phyloP scores from a whole-genome alignment of 345 rosid species.

The Carallia pectinifolia region DNA sequence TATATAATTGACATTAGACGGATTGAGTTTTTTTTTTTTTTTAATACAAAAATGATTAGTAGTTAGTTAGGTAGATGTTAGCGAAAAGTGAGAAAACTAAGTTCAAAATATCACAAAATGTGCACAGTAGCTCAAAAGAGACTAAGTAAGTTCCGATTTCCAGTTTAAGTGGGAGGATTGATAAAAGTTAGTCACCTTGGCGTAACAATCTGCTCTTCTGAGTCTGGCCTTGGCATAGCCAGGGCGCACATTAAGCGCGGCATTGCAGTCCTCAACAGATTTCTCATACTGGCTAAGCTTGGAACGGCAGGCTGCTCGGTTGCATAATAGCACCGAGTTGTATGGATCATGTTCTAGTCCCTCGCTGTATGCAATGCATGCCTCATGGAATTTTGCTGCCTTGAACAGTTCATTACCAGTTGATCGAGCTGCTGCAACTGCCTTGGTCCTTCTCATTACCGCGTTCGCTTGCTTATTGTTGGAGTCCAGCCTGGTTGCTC shows the following conservation, averaged over 20 bases:
- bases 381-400: constrained; percentile 50
- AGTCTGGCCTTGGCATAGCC: constrained; percentile 75
- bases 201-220: constrained; percentile 76
- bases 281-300: constrained; percentile 64
- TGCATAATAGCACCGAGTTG: constrained; percentile 82
- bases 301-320: constrained; percentile 74
- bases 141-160: too few relatives aligned
- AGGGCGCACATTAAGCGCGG: constrained; percentile 65
- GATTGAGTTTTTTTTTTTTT: too few relatives aligned
- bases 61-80: too few relatives aligned
- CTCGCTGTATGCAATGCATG: constrained; percentile 57
- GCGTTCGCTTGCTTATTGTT: constrained; percentile 61
- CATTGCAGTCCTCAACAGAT: constrained; percentile 68
- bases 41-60: too few relatives aligned
- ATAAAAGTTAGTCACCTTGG: constrained; percentile 47
- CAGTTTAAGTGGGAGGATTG: background rate
- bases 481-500: constrained; percentile 64
- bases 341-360: constrained; percentile 68
- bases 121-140: too few relatives aligned
- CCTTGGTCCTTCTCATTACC: constrained; percentile 48
- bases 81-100: too few relatives aligned
- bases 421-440: constrained; percentile 57
- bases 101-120: too few relatives aligned
- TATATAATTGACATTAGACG: too few relatives aligned
- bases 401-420: constrained; percentile 75